A percentile compares a stretch with the other conserved stretches of the same genome.
Conservation (phyloP, 176 grass and related monocot genomes). For the Aegilops tauschii region DNA sequence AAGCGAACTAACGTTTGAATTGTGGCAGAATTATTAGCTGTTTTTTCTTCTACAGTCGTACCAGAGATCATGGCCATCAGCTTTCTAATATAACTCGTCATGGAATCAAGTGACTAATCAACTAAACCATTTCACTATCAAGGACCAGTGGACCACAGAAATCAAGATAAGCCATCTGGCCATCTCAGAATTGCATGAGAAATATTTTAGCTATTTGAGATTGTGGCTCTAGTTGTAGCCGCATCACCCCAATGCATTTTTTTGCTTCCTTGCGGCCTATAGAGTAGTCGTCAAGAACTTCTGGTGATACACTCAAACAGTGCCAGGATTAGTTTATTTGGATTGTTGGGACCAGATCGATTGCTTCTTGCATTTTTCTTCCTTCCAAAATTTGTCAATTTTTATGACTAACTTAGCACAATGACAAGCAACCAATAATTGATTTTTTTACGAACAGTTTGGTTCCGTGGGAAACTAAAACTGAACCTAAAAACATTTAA, state of each 20-base stretch:
- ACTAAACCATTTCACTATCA: not conserved
- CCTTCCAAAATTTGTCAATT: not conserved
- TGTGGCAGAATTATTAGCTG: not conserved
- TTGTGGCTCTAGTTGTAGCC: conserved; percentile 28
- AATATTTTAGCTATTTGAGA: conserved; percentile 35
- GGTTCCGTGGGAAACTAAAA: not conserved
- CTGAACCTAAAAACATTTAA: not conserved
- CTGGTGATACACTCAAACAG: conserved; percentile 10
- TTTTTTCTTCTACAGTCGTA: not conserved
- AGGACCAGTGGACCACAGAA: conserved; percentile 12
- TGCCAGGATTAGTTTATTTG: conserved; percentile 25
- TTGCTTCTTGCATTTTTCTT: conserved; percentile 2
- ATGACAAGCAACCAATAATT: not conserved
- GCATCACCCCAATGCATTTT: conserved; percentile 22
- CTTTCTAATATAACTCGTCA: not conserved
- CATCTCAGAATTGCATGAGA: not conserved
- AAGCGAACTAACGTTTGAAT: not conserved
- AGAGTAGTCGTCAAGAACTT: conserved; percentile 16
- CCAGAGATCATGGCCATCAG: not conserved
- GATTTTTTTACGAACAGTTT: not conserved
- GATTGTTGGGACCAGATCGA: conserved; percentile 11
- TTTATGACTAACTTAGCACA: not conserved
- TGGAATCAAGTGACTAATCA: not conserved
- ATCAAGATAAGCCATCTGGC: not conserved
- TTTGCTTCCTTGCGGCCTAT: conserved; percentile 10